phyloP scores from a whole-genome alignment of 129 eudicot species.

The Dittrichia graveolens region DNA sequence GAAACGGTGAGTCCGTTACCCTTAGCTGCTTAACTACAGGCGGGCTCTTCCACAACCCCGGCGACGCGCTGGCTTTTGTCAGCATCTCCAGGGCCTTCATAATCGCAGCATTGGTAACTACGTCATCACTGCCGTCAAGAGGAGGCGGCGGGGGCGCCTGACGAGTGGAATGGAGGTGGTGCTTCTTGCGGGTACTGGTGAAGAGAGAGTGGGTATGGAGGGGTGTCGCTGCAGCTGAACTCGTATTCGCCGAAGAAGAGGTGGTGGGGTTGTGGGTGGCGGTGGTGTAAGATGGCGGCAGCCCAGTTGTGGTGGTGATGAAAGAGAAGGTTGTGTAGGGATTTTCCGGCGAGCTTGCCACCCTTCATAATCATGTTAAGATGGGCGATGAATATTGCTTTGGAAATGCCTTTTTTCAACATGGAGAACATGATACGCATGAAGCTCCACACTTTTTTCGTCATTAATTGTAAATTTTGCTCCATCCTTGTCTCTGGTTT shows the following conservation, averaged over 20 bases:
- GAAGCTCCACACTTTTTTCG: conserved; percentile 48
- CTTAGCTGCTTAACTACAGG: conserved; percentile 57
- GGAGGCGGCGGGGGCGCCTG: background rate
- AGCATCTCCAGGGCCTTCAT: conserved; percentile 52
- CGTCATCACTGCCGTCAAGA: background rate
- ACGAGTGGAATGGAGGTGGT: background rate
- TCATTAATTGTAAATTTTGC: conserved; percentile 40
- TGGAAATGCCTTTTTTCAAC: conserved; percentile 61
- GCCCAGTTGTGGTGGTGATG: conserved; percentile 50
- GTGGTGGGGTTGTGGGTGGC: conserved; percentile 20
- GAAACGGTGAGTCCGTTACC: conserved; percentile 79
- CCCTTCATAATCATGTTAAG: conserved; percentile 57
- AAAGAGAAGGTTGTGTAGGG: conserved; percentile 56
- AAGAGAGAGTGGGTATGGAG: conserved; percentile 43
- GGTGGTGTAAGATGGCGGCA: conserved; percentile 25
- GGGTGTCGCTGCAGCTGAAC: conserved; percentile 66
- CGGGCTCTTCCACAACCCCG: conserved; percentile 62
- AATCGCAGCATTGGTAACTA: conserved; percentile 21
- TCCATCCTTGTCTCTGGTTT: conserved; percentile 45
- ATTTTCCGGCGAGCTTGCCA: conserved; percentile 58
- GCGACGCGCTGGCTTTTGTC: conserved; percentile 46
- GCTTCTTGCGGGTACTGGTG: conserved; percentile 37
- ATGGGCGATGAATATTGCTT: conserved; percentile 46
- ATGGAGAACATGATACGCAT: conserved; percentile 47
- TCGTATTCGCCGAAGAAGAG: conserved; percentile 39